phyloP scores from a whole-genome alignment of 345 rosid species.

The Eucalyptus shirleyi region DNA sequence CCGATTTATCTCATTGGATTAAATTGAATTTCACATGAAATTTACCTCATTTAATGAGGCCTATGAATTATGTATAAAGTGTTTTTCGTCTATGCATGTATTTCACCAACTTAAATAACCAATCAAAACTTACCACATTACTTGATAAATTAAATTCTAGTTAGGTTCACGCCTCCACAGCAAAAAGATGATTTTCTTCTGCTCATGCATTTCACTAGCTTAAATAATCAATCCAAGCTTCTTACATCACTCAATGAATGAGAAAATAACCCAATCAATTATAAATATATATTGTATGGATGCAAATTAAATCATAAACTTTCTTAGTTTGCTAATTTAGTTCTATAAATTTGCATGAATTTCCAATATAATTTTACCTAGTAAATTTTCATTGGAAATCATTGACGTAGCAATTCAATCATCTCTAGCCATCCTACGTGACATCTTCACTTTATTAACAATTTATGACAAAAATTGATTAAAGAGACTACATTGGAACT shows the following conservation, averaged over 20 bases:
- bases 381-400: neutral
- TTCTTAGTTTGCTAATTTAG: neutral
- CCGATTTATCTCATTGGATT: neutral
- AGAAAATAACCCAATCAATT: neutral
- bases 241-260: neutral
- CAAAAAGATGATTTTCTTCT: neutral
- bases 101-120: neutral
- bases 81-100: neutral
- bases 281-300: neutral
- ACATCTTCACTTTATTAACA: no score
- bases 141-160: neutral
- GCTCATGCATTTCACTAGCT: neutral
- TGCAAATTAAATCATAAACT: no score
- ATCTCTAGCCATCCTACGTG: rapidly evolving
- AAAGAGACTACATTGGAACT: no score
- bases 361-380: rapidly evolving
- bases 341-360: no score
- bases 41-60: neutral
- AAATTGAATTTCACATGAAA: neutral
- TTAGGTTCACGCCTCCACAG: neutral
- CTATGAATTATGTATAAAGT: neutral
- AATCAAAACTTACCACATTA: neutral
- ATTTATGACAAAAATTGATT: no score
- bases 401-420: neutral
- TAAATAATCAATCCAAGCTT: neutral